phyloP scores from a whole-genome alignment of 306 rosid species.

The Quercus parvula region DNA sequence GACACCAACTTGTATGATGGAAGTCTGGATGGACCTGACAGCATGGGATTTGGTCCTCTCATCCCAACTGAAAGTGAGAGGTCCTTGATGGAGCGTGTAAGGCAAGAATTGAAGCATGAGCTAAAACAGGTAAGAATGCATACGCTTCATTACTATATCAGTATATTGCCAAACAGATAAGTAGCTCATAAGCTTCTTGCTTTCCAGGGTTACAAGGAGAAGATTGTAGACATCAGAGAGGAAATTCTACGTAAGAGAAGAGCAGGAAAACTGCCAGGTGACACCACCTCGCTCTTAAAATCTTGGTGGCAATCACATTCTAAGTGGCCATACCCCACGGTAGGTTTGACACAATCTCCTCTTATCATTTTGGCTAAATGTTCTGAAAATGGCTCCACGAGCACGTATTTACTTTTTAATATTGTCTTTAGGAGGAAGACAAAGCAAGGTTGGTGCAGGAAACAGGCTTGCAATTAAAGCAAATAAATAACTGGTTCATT shows the following conservation, averaged over 20 bases:
- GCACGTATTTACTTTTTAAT: background rate
- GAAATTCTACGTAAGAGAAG: slow-evolving; percentile 92
- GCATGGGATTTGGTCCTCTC: slow-evolving; percentile 85
- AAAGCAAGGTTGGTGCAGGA: slow-evolving; percentile 85
- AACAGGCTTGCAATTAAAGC: slow-evolving; percentile 87
- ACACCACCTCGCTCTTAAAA: slow-evolving; percentile 88
- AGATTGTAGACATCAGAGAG: slow-evolving; percentile 84
- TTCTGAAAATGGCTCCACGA: background rate
- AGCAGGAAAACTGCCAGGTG: slow-evolving; percentile 96
- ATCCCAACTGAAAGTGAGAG: slow-evolving; percentile 89
- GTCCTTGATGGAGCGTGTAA: slow-evolving; percentile 91
- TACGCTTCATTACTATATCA: background rate
- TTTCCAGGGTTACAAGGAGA: slow-evolving; percentile 86
- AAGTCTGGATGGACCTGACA: slow-evolving; percentile 61
- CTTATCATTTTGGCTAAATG: background rate
- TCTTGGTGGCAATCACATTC: slow-evolving; percentile 99
- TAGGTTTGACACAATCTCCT: slow-evolving; percentile 27
- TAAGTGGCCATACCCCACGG: slow-evolving; percentile 98
- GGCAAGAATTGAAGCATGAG: slow-evolving; percentile 84
- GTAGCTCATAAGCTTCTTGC: background rate
- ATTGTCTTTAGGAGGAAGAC: slow-evolving; percentile 79
- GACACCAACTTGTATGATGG: slow-evolving; percentile 67
- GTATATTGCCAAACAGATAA: background rate
- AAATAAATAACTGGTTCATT: slow-evolving; percentile 59
- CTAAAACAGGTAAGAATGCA: slow-evolving; percentile 56